Percentiles rank a stretch among this genome's conserved stretches.
These are phyloP conservation scores for Ilyonectria destructans DNA, from an alignment of 2,329 filamentous ascomycete genomes.

Conservation along the genomic window DNA sequence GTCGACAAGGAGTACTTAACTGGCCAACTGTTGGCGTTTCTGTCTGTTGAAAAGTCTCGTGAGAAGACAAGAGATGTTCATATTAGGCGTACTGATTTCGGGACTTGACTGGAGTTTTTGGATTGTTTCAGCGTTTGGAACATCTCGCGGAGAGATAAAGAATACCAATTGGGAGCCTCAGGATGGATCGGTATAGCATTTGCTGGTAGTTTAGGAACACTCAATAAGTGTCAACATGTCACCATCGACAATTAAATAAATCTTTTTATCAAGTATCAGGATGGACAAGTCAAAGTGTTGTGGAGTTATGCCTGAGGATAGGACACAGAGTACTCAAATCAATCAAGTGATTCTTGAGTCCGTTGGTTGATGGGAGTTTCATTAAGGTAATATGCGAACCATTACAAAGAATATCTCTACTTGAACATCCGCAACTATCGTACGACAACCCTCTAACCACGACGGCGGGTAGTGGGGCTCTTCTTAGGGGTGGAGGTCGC, in stretches of 20 bases:
- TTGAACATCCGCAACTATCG: slow-evolving; percentile 34
- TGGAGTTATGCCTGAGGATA: background rate
- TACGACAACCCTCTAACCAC: slow-evolving; percentile 54
- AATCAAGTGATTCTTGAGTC: background rate
- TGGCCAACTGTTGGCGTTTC: slow-evolving; percentile 42
- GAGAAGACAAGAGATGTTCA: background rate
- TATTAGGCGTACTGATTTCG: slow-evolving; percentile 21
- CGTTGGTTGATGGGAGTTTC: background rate
- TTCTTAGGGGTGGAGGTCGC: slow-evolving; percentile 56
- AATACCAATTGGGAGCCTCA: slow-evolving; percentile 35
- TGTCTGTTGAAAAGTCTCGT: slow-evolving; percentile 39
- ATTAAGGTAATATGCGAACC: slow-evolving; percentile 29
- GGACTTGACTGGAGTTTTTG: slow-evolving; percentile 27
- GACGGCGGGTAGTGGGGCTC: slow-evolving; percentile 62
- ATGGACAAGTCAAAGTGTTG: background rate
- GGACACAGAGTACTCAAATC: background rate
- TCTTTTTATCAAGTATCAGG: background rate
- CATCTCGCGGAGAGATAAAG: slow-evolving; percentile 10
- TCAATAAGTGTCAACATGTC: no score
- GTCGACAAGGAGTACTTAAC: slow-evolving; percentile 48
- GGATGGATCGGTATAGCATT: slow-evolving; percentile 5
- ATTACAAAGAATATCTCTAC: slow-evolving; percentile 39
- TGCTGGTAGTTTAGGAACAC: background rate
- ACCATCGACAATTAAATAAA: background rate
- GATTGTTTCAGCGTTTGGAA: slow-evolving; percentile 20